Evolutionary conservation across 2,329 filamentous ascomycete species (phyloP), one percentile per base, ranked within the genome.

Genomic region (Cephalotrichum gorgonifer): DNA sequence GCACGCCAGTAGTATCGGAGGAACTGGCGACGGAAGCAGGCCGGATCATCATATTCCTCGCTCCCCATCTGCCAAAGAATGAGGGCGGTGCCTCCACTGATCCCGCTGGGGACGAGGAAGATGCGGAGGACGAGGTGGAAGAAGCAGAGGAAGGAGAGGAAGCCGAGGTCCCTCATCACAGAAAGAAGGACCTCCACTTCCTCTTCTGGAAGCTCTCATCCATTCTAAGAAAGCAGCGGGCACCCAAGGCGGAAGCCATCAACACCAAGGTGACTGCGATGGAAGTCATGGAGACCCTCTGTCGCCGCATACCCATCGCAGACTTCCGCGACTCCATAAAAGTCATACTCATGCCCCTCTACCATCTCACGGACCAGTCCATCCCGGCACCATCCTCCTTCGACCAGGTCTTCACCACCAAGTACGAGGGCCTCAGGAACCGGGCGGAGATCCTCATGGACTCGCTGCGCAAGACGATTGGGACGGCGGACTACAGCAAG

Each of bases 21-120:
- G 84, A 93, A 58, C 71, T 97, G n/a, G 86, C 86, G 1, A 74
- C 79, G 39, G 88, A 95, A 61, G 82, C 82, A 12, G 80, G 87
- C 4, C 85, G 88, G 55, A 88, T 95, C 54, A 71, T 95, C 31
- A 75, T 91, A 33, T 95, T 95, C 71, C 72, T 98, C 0, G 87
- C 83, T 39, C 79, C 70, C 22, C 73, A 73, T 51, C 64, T 81
- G 14, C 66, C 69, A 2, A 48, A 55, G 43, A 53, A 50, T 26
- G 50, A 52, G 12, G 51, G 51, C 17, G 57, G 60, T 11, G 59
- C 62, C 23, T 54, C 58, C 2, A 50, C 54, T 17, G 38, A 31
- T 6, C 27, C 75, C 14, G n/a, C n/a, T n/a, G n/a, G n/a, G n/a
- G 75, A 75, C 30, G 86, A 83, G 54, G 69, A 72, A 62, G 69